Evolutionary conservation across 2,329 filamentous ascomycete species (phyloP), one percentile per base, ranked within the genome.

Genomic region (Ceratocystis smalleyi): DNA sequence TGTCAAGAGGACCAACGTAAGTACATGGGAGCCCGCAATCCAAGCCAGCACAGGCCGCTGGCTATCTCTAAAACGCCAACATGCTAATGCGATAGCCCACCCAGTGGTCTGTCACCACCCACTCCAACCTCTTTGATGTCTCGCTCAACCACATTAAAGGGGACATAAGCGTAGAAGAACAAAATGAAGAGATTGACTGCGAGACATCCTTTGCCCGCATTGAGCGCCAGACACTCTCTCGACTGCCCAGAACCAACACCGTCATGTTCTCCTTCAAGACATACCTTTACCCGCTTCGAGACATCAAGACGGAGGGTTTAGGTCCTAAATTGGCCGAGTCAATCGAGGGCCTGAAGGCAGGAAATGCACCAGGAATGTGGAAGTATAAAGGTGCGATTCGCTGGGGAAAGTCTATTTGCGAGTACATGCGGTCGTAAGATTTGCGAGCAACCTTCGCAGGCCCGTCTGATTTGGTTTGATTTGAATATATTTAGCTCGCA

Each of bases 221-320:
- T 35, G 80, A 83, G 69, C 72, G 81, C 15, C 80, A 83, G 69
- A 79, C 78, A 0, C 68, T 82, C 35, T 78, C 74, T 1, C 74
- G 80, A 1, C 73, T 83, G 6, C 79, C 79, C 0, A 69, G 73
- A 64, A 79, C 77, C 0, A 69, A 70, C 2, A 76, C 77, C 0
- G 70, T 82, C 1, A 69, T 82, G 12, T 83, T 83, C 70, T 79
- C 78, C 8, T 81, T 83, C 73, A 82, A 82, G 71, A 81, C 80
- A 0, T 81, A 81, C 65, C 65, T 81, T 17, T 81, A 81, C 61
- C 75, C 77, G 0, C 66, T 83, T 0, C 66, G 70, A 7, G 74
- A 80, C 2, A 74, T 83, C 68, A 81, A 77, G 68, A 73, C 70
- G 0, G 80, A 82, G 60, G 79, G 78, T 0, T 69, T 76, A 1